A percentile compares a stretch with the other conserved stretches of the same genome.
Evolutionary conservation across 352 stramenopile genomes (phyloP).

Genomic region (Phytopythium vexans): DNA sequence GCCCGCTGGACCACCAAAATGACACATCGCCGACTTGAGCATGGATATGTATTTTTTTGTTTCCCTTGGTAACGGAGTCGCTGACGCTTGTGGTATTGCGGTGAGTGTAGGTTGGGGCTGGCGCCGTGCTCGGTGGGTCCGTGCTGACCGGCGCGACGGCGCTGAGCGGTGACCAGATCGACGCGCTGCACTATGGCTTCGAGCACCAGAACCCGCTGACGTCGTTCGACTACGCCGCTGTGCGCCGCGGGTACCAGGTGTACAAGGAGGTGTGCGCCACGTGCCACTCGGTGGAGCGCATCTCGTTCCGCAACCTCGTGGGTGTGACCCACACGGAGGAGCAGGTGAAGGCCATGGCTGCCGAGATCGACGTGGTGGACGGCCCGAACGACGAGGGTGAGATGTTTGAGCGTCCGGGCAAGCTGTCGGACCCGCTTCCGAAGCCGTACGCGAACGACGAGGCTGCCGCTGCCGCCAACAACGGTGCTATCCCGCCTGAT

Average conservation of each 20-base stretch:
- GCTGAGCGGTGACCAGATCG: conserved; percentile 85
- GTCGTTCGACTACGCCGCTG: conserved; percentile 90
- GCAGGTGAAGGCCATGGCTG: conserved; percentile 89
- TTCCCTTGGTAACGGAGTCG: too few species aligned
- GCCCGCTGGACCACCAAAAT: conserved; percentile 68
- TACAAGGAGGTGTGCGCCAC: conserved; percentile 98
- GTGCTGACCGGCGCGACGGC: conserved; percentile 79
- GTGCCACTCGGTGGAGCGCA: conserved; percentile 96
- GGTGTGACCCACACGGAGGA: conserved; percentile 95
- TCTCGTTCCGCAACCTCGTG: conserved; percentile 98
- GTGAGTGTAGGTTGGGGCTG: conserved; percentile 51
- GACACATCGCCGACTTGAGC: conserved; percentile 2
- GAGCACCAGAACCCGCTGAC: conserved; percentile 81
- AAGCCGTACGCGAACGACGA: conserved; percentile 98
- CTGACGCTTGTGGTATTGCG: conserved; percentile 9
- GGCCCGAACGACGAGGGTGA: conserved; percentile 98
- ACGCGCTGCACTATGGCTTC: conserved; percentile 86
- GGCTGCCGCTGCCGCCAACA: conserved; percentile 95
- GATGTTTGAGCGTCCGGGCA: conserved; percentile 99
- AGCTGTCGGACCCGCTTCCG: conserved; percentile 95
- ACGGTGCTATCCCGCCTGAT: conserved; percentile 96
- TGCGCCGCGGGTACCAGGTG: conserved; percentile 98
- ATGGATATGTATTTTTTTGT: conserved; percentile 9
- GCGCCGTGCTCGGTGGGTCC: conserved; percentile 64
- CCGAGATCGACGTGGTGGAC: conserved; percentile 96